Percentiles rank a stretch among this genome's conserved stretches.
phyloP scores from a whole-genome alignment of 305 asterid genomes.

The Andrographis paniculata region DNA sequence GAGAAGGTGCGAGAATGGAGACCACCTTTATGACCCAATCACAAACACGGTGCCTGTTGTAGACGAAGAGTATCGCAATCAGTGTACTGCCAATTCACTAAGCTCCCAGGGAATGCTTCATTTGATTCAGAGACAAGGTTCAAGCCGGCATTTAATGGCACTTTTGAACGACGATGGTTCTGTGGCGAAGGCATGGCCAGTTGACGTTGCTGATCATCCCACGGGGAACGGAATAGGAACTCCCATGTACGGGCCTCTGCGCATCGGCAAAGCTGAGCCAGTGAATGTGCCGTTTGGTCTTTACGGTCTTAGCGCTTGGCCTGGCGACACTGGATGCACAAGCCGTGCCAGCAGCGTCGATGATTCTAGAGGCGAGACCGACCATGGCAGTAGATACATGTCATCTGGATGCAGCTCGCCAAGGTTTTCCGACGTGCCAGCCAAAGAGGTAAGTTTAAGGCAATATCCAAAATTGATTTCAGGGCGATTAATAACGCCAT shows the following conservation, averaged over 20 bases:
- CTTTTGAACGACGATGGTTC: conserved; percentile 29
- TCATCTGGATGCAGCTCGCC: conserved; percentile 98
- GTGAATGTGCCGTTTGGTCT: conserved; percentile 94
- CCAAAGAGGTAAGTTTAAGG: conserved; percentile 64
- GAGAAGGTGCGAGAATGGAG: conserved; percentile 78
- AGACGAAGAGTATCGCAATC: conserved; percentile 90
- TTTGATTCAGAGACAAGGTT: conserved; percentile 91
- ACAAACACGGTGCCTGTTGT: conserved; percentile 62
- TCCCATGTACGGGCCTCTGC: conserved; percentile 85
- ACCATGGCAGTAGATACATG: conserved; percentile 72
- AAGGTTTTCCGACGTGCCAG: conserved; percentile 58
- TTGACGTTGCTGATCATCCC: conserved; percentile 36
- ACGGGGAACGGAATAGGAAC: conserved; percentile 46
- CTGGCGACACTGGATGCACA: conserved; percentile 78
- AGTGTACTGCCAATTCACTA: conserved; percentile 81
- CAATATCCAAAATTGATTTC: not conserved
- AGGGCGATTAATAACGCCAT: not conserved
- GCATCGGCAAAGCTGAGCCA: conserved; percentile 73
- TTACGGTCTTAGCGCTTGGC: conserved; percentile 97
- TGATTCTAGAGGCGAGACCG: conserved; percentile 84
- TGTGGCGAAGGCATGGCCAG: conserved; percentile 99
- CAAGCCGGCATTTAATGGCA: conserved; percentile 83
- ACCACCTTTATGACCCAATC: conserved; percentile 64
- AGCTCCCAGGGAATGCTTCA: conserved; percentile 98
- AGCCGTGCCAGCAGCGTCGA: conserved; percentile 87